Evolutionary conservation across 2,329 filamentous ascomycete species (phyloP).

Genomic region (Phaeosphaeriaceae sp.): DNA sequence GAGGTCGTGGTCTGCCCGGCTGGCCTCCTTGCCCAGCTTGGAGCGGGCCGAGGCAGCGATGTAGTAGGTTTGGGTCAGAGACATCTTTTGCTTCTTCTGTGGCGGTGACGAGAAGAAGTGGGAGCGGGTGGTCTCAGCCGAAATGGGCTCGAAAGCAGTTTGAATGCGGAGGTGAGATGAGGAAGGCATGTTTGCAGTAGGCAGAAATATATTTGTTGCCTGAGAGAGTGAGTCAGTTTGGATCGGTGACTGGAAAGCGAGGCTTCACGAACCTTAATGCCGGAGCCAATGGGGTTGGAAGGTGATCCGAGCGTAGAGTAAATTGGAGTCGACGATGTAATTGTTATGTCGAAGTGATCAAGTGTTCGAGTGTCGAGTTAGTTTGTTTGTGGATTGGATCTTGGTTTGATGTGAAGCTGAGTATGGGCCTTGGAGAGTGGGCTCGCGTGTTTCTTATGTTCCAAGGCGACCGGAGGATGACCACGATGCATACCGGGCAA

Average conservation of each 20-base stretch:
- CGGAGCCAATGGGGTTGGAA: slow-evolving; percentile 40
- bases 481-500: slow-evolving; percentile 34
- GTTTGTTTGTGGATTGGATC: slow-evolving; percentile 5
- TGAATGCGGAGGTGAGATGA: slow-evolving; percentile 55
- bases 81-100: slow-evolving; percentile 82
- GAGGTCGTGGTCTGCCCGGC: slow-evolving; percentile 90
- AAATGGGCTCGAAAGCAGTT: slow-evolving; percentile 55
- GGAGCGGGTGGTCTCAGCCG: slow-evolving; percentile 53
- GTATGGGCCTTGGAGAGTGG: slow-evolving; percentile 21
- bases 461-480: slow-evolving; percentile 34
- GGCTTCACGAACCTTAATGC: slow-evolving; percentile 40
- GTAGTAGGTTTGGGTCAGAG: slow-evolving; percentile 97
- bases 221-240: slow-evolving; percentile 60
- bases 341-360: slow-evolving; percentile 8
- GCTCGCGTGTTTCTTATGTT: slow-evolving; percentile 43
- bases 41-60: slow-evolving; percentile 94
- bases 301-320: slow-evolving; percentile 40
- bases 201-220: slow-evolving; percentile 41
- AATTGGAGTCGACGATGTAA: slow-evolving; percentile 13
- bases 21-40: slow-evolving; percentile 94
- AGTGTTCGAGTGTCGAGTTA: slow-evolving; percentile 1
- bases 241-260: slow-evolving; percentile 45
- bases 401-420: slow-evolving; percentile 15
- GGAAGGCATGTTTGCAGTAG: slow-evolving; percentile 55
- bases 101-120: slow-evolving; percentile 52